Base-by-base conservation (phyloP, 2,329 filamentous ascomycete species). In the Dendryphion nanum region DNA sequence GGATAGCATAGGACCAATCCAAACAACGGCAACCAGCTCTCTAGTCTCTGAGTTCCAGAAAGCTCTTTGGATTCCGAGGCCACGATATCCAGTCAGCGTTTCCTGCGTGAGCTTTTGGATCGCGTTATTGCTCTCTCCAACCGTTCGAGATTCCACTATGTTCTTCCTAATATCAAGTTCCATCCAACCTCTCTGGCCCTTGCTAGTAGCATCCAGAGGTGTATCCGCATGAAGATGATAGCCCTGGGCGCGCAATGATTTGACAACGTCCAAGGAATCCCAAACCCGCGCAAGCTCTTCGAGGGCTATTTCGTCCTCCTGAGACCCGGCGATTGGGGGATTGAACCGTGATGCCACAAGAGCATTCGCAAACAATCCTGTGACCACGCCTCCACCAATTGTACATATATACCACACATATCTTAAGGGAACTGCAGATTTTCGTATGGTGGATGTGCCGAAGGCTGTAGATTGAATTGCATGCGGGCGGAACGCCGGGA, bases 1-100 rank as follows among this genome's bases (percentile, higher is more conserved):
- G 33, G 75, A 71, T 15, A 84, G 57, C 1, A 72, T 77, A n/a
- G 71, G 62, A 5, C 86, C 86, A 37, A 89, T 74, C 70, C 75
- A 85, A 4, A 89, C 69, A n/a, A 89, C 72, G 34, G 74, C 77
- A 8, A 83, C 67, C 21, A 81, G 61, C 51, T 80, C 77, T 48
- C 79, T 74, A 5, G 80, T 78, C 19, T 63, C 61, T 3, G 68
- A 55, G 57, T 86, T 79, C 71, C 75, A 79, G 57, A 86, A 89
- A 2, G 85, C 66, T 51, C 77, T 74, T 70, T 87, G 77, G 51
- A 64, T 59, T 6, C 68, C 71, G 16, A 74, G 41, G 3, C 67
- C 69, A 36, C 62, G 60, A 20, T 62, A 61, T 6, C 70, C 71
- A 14, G 59, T 57, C 36, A 73, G 31, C 6, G 61, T 44, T 2